Conservation (phyloP, 768 basidiomycete genomes). For the Tylopilus plumbeoviolaceoides region DNA sequence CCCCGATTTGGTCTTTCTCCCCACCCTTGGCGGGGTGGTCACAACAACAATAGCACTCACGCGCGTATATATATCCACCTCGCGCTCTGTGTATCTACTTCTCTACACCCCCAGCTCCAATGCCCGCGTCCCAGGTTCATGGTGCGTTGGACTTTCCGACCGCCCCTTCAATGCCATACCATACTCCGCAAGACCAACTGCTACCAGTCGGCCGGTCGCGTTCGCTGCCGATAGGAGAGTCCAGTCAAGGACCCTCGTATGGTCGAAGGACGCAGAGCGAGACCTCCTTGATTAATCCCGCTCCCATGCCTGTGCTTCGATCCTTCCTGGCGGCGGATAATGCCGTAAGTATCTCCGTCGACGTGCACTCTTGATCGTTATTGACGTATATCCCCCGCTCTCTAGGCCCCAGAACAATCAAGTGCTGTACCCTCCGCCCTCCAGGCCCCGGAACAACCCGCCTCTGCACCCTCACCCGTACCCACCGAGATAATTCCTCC, state of each 20-base stretch:
- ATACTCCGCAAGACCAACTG: constrained; percentile 7
- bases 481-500: constrained; percentile 32
- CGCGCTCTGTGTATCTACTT: neutral
- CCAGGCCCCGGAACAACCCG: constrained; percentile 10
- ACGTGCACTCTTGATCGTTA: neutral
- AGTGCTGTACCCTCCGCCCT: neutral
- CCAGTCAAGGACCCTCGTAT: constrained; percentile 21
- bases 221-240: constrained; percentile 24
- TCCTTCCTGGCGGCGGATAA: constrained; percentile 18
- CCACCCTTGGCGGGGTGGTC: constrained; percentile 3
- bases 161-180: constrained; percentile 7
- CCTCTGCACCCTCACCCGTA: constrained; percentile 29
- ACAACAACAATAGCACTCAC: constrained; percentile 15
- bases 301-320: constrained; percentile 12
- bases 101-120: neutral
- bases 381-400: constrained; percentile 3
- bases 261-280: constrained; percentile 27
- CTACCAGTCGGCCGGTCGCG: constrained; percentile 11
- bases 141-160: constrained; percentile 17
- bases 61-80: neutral
- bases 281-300: constrained; percentile 6
- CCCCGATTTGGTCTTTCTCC: constrained; percentile 21
- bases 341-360: constrained; percentile 17
- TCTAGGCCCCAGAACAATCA: constrained; percentile 11
- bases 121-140: constrained; percentile 24